Evolutionary conservation across 371 early-diverging fungal species (phyloP), one percentile per base, ranked within the genome.

Genomic region (Mucor indicus): DNA sequence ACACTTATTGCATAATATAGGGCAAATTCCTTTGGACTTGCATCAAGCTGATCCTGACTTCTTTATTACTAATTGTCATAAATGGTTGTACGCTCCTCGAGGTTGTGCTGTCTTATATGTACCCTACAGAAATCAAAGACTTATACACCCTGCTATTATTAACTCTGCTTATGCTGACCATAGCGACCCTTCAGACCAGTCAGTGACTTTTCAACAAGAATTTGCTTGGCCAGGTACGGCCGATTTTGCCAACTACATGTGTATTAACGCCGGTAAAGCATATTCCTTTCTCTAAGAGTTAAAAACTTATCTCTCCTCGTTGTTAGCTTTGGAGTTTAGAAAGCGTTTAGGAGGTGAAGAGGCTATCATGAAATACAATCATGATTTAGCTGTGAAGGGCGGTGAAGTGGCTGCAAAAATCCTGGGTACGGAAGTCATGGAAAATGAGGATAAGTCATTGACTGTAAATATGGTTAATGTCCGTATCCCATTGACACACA

Each of bases 51-150:
- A 75, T 48, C 70, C 86, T 2, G 90, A 90, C 57, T 90, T 80
- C 56, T 85, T 84, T 41, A 75, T 81, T 11, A 79, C 83, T 27
- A 88, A 86, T 48, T 68, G 74, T 29, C 90, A 90, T 60, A 89
- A 89, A 67, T 90, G 90, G 90, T 55, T 85, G n/a, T 86, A 64
- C 50, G 64, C 74, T 25, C 73, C 78, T 15, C 75, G 86, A 19
- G 81, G 85, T 8, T 64, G 71, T 2, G 83, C 85, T 4, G 49
- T 85, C 0, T 60, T 90, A 2, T 85, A 78, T 41, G 79, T 80
- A 12, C 58, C 75, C 13, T 61, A 67, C 30, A 57, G 71, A 12
- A 65, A 78, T 37, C 86, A 86, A 38, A 41, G 56, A 3, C 36
- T 67, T 11, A 57, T 84, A 9, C 78, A 80, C 57, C 79, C 77